A percentile compares a stretch with the other conserved stretches of the same genome.
Conservation (phyloP, 495 filamentous ascomycete species). For the Staphylotrichum tortipilum region DNA sequence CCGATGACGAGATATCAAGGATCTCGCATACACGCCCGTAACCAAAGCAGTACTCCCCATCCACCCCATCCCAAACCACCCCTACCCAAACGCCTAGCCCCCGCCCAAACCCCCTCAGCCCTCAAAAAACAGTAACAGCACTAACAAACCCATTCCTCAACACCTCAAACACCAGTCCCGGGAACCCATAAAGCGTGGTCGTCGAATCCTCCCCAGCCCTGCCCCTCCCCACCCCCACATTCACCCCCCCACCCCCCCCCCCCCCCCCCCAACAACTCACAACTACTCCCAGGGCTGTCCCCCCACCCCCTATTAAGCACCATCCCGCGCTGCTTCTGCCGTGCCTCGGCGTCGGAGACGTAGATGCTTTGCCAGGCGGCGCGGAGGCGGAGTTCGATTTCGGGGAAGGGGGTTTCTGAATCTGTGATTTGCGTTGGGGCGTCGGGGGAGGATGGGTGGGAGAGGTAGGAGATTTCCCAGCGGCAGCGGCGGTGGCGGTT, state of each 20-base stretch:
- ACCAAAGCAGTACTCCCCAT: too few species aligned
- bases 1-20: too few species aligned
- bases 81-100: neutral
- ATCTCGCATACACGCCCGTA: too few species aligned
- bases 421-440: conserved; percentile 36
- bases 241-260: conserved; percentile 55
- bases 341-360: conserved; percentile 50
- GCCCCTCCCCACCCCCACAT: conserved; percentile 24
- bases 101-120: too few species aligned
- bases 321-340: conserved; percentile 65
- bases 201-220: conserved; percentile 56
- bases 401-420: conserved; percentile 71
- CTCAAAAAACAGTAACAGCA: conserved; percentile 66
- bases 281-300: conserved; percentile 83
- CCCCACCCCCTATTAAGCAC: conserved; percentile 83
- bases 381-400: conserved; percentile 56
- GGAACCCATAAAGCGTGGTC: conserved; percentile 87
- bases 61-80: neutral
- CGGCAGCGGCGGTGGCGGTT: conserved; percentile 85
- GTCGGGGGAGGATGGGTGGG: conserved; percentile 10
- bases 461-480: conserved; percentile 66
- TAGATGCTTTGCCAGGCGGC: conserved; percentile 66
- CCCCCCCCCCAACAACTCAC: conserved; percentile 82
- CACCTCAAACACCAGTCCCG: conserved; percentile 90
- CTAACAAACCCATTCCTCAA: conserved; percentile 86